Evolutionary conservation across 441 rosid species (phyloP).

Genomic region (Brassica hybrid): DNA sequence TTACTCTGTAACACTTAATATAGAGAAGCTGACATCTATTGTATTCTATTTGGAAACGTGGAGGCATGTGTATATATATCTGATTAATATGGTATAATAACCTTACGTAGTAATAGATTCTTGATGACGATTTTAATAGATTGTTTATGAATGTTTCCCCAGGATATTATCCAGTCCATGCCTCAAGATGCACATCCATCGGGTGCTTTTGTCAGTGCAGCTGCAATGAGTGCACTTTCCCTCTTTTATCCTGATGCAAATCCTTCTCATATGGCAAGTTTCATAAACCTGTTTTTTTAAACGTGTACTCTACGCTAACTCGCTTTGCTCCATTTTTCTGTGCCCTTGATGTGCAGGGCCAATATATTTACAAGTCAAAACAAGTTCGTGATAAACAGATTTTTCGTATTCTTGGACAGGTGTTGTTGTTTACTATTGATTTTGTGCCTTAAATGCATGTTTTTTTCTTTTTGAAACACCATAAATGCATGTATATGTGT

Average conservation of each 20-base stretch:
- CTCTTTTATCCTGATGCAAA: conserved; percentile 92
- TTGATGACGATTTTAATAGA: not conserved
- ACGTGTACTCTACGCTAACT: too few species aligned
- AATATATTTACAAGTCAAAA: conserved; percentile 79
- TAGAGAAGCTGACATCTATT: not conserved
- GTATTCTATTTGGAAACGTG: not conserved
- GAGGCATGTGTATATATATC: not conserved
- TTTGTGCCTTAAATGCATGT: not conserved
- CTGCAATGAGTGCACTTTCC: conserved; percentile 81
- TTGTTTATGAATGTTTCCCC: conserved; percentile 29
- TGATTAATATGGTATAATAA: not conserved
- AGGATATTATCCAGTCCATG: conserved; percentile 89
- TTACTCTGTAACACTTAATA: not conserved
- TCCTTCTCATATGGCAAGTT: conserved; percentile 80
- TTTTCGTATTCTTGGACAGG: conserved; percentile 92
- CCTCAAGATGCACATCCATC: conserved; percentile 92
- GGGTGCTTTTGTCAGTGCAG: conserved; percentile 80
- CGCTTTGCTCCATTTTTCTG: conserved; percentile 9
- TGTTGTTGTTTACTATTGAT: conserved; percentile 36
- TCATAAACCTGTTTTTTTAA: not conserved
- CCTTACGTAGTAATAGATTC: not conserved
- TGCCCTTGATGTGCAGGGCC: conserved; percentile 39
- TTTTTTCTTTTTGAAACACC: too few species aligned
- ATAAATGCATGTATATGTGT: not conserved
- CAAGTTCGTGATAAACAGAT: conserved; percentile 96